These are phyloP conservation scores for Themeda triandra DNA, from an alignment of 176 grass and related monocot genomes.

Conservation along the genomic window DNA sequence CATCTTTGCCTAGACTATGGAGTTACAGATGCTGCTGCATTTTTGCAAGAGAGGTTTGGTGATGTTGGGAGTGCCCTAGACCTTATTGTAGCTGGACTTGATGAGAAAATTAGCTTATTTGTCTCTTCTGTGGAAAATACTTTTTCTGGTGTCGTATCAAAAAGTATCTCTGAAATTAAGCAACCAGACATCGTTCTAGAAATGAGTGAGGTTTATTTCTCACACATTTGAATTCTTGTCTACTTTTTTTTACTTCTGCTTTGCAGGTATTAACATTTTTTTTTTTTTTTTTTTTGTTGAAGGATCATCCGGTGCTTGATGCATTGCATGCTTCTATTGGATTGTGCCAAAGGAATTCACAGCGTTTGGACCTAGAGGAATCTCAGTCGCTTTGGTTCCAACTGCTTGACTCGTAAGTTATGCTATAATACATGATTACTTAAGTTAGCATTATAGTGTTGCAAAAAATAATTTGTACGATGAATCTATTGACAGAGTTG, in stretches of 20 bases:
- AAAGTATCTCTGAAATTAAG: conserved; percentile 31
- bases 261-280: conserved; percentile 22
- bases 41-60: conserved; percentile 92
- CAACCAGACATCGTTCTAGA: conserved; percentile 50
- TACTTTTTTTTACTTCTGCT: conserved; percentile 17
- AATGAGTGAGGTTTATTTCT: conserved; percentile 65
- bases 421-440: conserved; percentile 8
- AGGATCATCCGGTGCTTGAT: conserved; percentile 80
- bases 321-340: conserved; percentile 62
- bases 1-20: conserved; percentile 78
- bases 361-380: conserved; percentile 70
- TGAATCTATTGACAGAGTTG: not conserved
- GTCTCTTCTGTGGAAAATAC: conserved; percentile 56
- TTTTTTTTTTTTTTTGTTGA: conserved; percentile 28
- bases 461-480: not conserved
- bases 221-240: conserved; percentile 14
- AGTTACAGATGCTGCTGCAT: conserved; percentile 92
- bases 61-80: conserved; percentile 82
- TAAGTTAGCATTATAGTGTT: not conserved
- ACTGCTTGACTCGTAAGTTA: conserved; percentile 81
- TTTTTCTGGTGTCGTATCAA: conserved; percentile 40
- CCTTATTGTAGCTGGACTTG: conserved; percentile 64
- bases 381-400: conserved; percentile 89
- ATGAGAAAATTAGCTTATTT: conserved; percentile 75
- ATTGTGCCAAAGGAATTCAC: conserved; percentile 98